A percentile compares a stretch with the other conserved stretches of the same genome.
phyloP scores from a whole-genome alignment of 2,329 filamentous ascomycete species.

The Penicillium sp. region DNA sequence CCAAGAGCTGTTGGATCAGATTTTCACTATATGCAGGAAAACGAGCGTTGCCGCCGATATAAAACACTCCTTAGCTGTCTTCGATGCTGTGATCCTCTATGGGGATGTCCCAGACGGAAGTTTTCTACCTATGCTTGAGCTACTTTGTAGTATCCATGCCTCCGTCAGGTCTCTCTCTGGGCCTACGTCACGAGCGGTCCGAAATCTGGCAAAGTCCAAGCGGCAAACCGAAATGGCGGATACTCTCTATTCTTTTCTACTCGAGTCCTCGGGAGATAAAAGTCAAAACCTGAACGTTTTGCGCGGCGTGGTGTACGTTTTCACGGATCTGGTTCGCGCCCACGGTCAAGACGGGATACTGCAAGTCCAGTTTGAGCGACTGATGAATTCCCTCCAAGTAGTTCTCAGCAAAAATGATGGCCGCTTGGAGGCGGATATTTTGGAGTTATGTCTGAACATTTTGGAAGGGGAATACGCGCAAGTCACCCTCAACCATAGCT shows the following conservation, averaged over 20 bases:
- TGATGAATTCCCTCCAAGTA: constrained; percentile 42
- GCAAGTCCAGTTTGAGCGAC: constrained; percentile 40
- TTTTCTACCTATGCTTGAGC: constrained; percentile 45
- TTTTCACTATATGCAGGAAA: constrained; percentile 46
- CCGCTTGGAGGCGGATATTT: constrained; percentile 45
- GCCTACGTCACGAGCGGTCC: constrained; percentile 48
- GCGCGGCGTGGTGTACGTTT: constrained; percentile 47
- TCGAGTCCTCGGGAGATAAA: constrained; percentile 38
- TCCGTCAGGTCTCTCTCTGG: constrained; percentile 50
- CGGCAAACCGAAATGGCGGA: constrained; percentile 45
- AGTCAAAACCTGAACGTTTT: constrained; percentile 46
- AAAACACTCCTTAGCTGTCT: constrained; percentile 47
- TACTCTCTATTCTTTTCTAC: constrained; percentile 43
- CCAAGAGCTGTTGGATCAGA: constrained; percentile 41
- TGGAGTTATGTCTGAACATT: constrained; percentile 47
- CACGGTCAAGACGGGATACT: constrained; percentile 47
- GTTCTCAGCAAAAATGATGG: constrained; percentile 43
- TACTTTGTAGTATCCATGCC: constrained; percentile 51
- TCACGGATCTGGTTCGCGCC: constrained; percentile 46
- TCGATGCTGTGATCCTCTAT: constrained; percentile 49
- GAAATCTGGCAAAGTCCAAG: constrained; percentile 47
- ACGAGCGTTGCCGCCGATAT: constrained; percentile 49
- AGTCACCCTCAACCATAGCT: constrained; percentile 38
- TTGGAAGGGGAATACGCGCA: constrained; percentile 44
- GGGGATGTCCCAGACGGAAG: constrained; percentile 45